These are phyloP conservation scores for Hippophae tibetana DNA, from an alignment of 306 rosid species.

Conservation along the genomic window DNA sequence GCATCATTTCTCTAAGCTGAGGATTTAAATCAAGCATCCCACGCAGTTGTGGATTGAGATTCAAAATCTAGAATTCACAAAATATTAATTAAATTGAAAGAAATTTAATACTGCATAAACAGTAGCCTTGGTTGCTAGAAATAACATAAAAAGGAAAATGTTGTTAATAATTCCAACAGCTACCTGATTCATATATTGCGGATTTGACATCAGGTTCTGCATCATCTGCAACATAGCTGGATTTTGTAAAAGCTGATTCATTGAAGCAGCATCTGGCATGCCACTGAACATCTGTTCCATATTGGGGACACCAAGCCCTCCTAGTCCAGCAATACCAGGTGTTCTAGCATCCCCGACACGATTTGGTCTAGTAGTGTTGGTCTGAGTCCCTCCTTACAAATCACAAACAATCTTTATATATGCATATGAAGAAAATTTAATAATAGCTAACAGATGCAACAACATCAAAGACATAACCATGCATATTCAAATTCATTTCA, in stretches of 20 bases:
- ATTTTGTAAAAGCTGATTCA: constrained; percentile 49
- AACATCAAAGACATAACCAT: not conserved
- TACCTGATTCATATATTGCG: constrained; percentile 56
- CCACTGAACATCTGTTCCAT: constrained; percentile 32
- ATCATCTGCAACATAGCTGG: constrained; percentile 55
- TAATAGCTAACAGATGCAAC: not conserved
- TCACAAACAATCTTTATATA: not conserved
- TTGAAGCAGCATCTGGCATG: constrained; percentile 28
- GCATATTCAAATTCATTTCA: not conserved
- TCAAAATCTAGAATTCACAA: constrained; percentile 28
- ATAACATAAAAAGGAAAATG: not conserved
- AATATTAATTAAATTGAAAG: constrained; percentile 1
- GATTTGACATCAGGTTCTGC: constrained; percentile 56
- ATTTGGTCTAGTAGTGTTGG: constrained; percentile 27
- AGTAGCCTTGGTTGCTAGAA: not conserved
- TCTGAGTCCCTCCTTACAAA: constrained; percentile 40
- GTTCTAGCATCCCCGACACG: constrained; percentile 31
- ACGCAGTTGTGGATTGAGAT: constrained; percentile 40
- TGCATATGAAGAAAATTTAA: not conserved
- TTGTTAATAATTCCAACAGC: not conserved
- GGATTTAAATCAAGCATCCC: constrained; percentile 46
- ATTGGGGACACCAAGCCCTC: constrained; percentile 41
- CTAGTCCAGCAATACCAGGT: constrained; percentile 34
- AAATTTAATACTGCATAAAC: not conserved
- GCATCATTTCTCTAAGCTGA: constrained; percentile 60